Percentiles rank a stretch among this genome's conserved stretches.
Conservation (phyloP, 495 filamentous ascomycete genomes). For the Xanthoparmelia taractica region DNA sequence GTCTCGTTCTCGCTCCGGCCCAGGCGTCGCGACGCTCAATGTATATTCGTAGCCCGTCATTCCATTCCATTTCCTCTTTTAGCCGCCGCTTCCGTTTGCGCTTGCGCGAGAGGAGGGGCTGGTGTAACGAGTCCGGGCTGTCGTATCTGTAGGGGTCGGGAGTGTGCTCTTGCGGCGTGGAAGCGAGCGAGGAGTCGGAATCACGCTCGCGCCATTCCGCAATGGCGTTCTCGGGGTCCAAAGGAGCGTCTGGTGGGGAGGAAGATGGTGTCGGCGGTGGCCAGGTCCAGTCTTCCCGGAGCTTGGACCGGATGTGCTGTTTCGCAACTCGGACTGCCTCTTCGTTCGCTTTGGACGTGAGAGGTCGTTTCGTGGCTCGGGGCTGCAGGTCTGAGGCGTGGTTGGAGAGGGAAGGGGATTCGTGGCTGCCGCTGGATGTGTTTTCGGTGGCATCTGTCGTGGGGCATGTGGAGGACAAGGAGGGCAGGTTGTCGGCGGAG, state of each 20-base stretch:
- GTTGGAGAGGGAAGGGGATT: slow-evolving; percentile 4
- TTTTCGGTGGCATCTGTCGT: slow-evolving; percentile 7
- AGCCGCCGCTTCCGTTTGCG: slow-evolving; percentile 50
- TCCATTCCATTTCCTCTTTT: slow-evolving; percentile 75
- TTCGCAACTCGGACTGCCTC: slow-evolving; percentile 30
- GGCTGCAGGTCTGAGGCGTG: background rate
- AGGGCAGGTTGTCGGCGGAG: slow-evolving; percentile 17
- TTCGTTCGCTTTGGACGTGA: slow-evolving; percentile 29
- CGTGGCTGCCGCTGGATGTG: slow-evolving; percentile 6
- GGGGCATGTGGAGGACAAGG: slow-evolving; percentile 20
- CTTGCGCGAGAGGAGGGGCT: slow-evolving; percentile 43
- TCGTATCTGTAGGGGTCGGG: slow-evolving; percentile 55
- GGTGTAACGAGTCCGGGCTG: slow-evolving; percentile 52
- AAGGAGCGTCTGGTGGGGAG: slow-evolving; percentile 25
- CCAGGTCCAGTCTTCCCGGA: slow-evolving; percentile 19
- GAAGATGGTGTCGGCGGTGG: slow-evolving; percentile 9
- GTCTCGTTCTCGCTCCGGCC: slow-evolving; percentile 58
- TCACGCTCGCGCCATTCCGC: slow-evolving; percentile 34
- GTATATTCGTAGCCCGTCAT: slow-evolving; percentile 70
- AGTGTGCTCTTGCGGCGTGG: slow-evolving; percentile 22
- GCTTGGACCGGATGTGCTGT: slow-evolving; percentile 27
- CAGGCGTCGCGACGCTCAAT: slow-evolving; percentile 70
- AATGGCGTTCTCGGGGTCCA: slow-evolving; percentile 10
- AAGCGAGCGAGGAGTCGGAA: slow-evolving; percentile 26
- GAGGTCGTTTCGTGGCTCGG: slow-evolving; percentile 10